These are phyloP conservation scores for Porcisia deanei DNA, from an alignment of 208 protist genomes.

Conservation along the genomic window DNA sequence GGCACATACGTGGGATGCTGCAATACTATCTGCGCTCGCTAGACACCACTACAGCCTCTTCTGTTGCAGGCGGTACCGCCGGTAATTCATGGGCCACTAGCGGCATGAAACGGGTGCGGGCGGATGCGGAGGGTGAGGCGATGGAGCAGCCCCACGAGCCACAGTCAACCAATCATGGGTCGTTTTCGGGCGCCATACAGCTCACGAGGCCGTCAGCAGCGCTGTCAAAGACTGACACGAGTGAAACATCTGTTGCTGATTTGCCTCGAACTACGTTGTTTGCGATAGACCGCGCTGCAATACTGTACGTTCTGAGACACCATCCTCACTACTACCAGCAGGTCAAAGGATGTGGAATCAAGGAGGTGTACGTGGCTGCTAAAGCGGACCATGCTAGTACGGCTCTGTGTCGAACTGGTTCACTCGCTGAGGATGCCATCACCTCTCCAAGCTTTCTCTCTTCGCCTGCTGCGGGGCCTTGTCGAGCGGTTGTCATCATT, in stretches of 20 bases:
- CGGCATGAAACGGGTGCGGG: neutral
- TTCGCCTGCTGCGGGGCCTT: neutral
- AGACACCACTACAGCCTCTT: neutral
- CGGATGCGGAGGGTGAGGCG: neutral
- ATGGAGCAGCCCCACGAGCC: neutral
- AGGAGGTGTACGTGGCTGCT: slow-evolving; percentile 46
- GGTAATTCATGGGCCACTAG: neutral
- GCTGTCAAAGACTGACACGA: neutral
- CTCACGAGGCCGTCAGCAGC: neutral
- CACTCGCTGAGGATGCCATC: neutral
- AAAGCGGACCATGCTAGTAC: neutral
- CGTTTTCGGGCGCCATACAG: neutral
- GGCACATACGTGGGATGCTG: slow-evolving; percentile 52
- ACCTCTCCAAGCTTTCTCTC: neutral
- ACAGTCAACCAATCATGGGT: neutral
- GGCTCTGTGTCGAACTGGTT: neutral
- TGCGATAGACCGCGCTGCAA: slow-evolving; percentile 43
- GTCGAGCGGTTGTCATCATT: slow-evolving; percentile 26
- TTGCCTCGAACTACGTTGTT: slow-evolving; percentile 45
- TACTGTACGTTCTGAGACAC: slow-evolving; percentile 61
- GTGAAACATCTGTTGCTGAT: neutral
- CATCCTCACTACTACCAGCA: slow-evolving; percentile 67
- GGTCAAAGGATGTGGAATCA: slow-evolving; percentile 61
- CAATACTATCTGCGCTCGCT: slow-evolving; percentile 53
- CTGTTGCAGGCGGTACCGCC: neutral